Evolutionary conservation across 768 basidiomycete species (phyloP), one percentile per base, ranked within the genome.

Genomic region (Amanita polypyramis): DNA sequence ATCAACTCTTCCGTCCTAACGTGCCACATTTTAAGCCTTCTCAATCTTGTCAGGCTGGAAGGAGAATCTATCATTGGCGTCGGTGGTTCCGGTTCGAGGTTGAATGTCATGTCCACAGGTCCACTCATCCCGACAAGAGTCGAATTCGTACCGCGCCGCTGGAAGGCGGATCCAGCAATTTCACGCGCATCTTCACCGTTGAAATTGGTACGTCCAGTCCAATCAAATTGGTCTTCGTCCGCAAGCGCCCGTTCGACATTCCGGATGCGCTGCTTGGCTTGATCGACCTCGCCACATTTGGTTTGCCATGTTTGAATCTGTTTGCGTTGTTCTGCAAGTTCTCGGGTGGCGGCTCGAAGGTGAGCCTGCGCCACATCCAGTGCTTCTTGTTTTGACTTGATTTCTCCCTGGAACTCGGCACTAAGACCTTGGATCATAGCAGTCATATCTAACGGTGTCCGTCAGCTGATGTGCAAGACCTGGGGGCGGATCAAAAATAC

Each of bases 291-390:
- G 7, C 71, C 75, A 51, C 85, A 82, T 32, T 77, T 75, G 1
- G 65, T 59, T 61, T 92, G 86, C 80, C 87, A 87, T 4, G 69
- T 56, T 54, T 83, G 78, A 32, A 95, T 82, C 56, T 90, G 85
- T 57, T 82, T 84, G 38, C 96, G 83, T 60, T 92, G 88, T 55
- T 93, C 88, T 0, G 92, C 83, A 17, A 99, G 79, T 55, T 91
- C 85, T 46, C 87, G 83, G 2, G 95, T 97, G 1, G 92, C 87
- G 10, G 84, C 83, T 21, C 87, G 84, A 9, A 99, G 78, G 54
- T 93, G 85, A 3, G 79, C 80, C 62, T 91, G 89, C 9, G 85
- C 91, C 14, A 85, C 77, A 51, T 91, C 89, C n/a, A 97, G 77
- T 15, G 77, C 72, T 54, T 91, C 89, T 63, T 92, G 83, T 61